Conservation (phyloP, 2,329 filamentous ascomycete species). For the Xylaria sp. region DNA sequence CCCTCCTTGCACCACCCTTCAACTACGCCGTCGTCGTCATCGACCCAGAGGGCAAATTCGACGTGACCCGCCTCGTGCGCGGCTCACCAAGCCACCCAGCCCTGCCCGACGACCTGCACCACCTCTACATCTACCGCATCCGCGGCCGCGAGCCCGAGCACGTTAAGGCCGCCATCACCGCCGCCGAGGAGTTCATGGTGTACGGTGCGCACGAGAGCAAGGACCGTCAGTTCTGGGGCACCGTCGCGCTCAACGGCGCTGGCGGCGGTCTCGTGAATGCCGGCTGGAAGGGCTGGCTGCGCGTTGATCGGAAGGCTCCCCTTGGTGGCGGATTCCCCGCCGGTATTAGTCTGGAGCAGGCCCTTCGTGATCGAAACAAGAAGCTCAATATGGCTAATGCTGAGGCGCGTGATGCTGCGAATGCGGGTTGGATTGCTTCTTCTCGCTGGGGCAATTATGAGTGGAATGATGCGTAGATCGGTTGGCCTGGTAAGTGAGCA, state of each 20-base stretch:
- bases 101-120: slow-evolving; percentile 37
- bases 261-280: slow-evolving; percentile 35
- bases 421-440: slow-evolving; percentile 41
- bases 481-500: neutral
- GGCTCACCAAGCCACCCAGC: slow-evolving; percentile 20
- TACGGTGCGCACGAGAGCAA: slow-evolving; percentile 44
- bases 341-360: slow-evolving; percentile 41
- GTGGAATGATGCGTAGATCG: slow-evolving; percentile 30
- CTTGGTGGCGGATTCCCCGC: slow-evolving; percentile 36
- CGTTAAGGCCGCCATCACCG: slow-evolving; percentile 35
- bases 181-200: slow-evolving; percentile 45
- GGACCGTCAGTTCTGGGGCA: slow-evolving; percentile 53
- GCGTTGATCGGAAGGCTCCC: slow-evolving; percentile 39
- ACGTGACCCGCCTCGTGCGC: slow-evolving; percentile 41
- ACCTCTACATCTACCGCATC: slow-evolving; percentile 48
- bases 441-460: slow-evolving; percentile 47
- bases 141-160: slow-evolving; percentile 31
- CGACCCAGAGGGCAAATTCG: slow-evolving; percentile 52
- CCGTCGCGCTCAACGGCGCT: slow-evolving; percentile 45
- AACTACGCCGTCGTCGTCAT: slow-evolving; percentile 48
- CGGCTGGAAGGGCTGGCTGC: slow-evolving; percentile 48
- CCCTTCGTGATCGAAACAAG: slow-evolving; percentile 36
- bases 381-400: slow-evolving; percentile 19
- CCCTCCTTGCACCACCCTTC: slow-evolving; percentile 44
- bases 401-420: slow-evolving; percentile 34